Percentiles rank a stretch among this genome's conserved stretches.
phyloP scores from a whole-genome alignment of 257 asterid genomes.

The Orobanche coerulescens region DNA sequence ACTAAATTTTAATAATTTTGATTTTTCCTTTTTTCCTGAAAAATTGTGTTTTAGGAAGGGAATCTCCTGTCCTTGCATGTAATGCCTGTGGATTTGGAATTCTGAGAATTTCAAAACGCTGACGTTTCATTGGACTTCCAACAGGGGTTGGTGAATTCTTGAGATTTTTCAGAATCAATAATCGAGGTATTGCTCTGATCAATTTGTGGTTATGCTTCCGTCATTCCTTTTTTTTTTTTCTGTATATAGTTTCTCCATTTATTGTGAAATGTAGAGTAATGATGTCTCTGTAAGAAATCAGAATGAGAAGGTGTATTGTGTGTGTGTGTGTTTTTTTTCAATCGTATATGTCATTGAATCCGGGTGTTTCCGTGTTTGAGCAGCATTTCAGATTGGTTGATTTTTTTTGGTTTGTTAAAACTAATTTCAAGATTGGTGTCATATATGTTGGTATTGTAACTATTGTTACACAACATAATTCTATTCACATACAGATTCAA shows the following conservation, averaged over 20 bases:
- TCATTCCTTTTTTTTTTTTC: background rate
- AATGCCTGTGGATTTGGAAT: slow-evolving; percentile 17
- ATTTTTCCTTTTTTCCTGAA: background rate
- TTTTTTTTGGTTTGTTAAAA: background rate
- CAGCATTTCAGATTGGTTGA: background rate
- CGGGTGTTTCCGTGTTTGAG: background rate
- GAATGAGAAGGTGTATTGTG: background rate
- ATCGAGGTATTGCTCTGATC: slow-evolving; percentile 23
- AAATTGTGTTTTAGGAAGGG: slow-evolving; percentile 8
- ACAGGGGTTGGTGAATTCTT: slow-evolving; percentile 19
- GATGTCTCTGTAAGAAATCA: too few relatives aligned
- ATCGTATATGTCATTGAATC: background rate
- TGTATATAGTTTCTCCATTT: background rate
- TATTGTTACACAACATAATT: background rate
- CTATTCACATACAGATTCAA: too few relatives aligned
- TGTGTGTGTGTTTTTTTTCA: background rate
- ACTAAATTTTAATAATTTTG: background rate
- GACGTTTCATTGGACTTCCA: slow-evolving; percentile 25
- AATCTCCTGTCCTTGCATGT: slow-evolving; percentile 22
- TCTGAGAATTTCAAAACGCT: slow-evolving; percentile 18
- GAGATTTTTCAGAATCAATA: slow-evolving; percentile 12
- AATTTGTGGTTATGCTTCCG: background rate
- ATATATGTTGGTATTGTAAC: background rate
- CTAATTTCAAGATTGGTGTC: background rate
- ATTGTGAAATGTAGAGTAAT: background rate